A percentile compares a stretch with the other conserved stretches of the same genome.
Evolutionary conservation across 2,329 filamentous ascomycete species (phyloP).

Genomic region (Fusarium algeriense): DNA sequence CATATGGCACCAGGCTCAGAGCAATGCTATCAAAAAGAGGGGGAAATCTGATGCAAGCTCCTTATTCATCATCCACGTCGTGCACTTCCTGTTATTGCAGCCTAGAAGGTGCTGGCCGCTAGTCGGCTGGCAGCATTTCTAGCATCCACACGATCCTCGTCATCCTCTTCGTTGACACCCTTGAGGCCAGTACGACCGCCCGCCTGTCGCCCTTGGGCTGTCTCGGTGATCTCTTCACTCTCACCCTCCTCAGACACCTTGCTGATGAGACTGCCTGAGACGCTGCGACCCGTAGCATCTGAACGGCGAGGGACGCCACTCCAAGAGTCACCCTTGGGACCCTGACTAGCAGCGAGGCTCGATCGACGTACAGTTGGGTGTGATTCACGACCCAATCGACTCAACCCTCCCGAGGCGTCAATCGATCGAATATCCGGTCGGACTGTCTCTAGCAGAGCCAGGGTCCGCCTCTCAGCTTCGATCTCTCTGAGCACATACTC

Average conservation of each 20-base stretch:
- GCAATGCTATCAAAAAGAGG: constrained; percentile 43
- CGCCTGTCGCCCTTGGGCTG: constrained; percentile 53
- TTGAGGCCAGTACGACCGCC: constrained; percentile 63
- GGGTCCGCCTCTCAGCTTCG: constrained; percentile 90
- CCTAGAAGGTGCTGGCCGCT: constrained; percentile 90
- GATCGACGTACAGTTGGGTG: constrained; percentile 81
- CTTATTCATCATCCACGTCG: constrained; percentile 32
- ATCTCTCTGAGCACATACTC: constrained; percentile 97
- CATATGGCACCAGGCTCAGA: constrained; percentile 43
- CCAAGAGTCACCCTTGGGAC: constrained; percentile 98
- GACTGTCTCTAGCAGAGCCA: constrained; percentile 93
- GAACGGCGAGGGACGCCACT: constrained; percentile 89
- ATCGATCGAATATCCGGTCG: constrained; percentile 93
- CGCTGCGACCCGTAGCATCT: constrained; percentile 81
- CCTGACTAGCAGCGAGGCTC: constrained; percentile 88
- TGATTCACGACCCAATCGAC: constrained; percentile 87
- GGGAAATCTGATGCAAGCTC: constrained; percentile 36
- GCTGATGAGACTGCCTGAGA: constrained; percentile 79
- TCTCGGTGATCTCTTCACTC: constrained; percentile 57
- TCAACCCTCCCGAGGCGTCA: constrained; percentile 89
- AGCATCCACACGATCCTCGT: constrained; percentile 94
- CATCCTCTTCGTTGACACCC: constrained; percentile 80
- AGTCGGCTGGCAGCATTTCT: constrained; percentile 94
- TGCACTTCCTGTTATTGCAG: constrained; percentile 37
- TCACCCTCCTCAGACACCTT: constrained; percentile 72